Conservation (phyloP, 2,329 filamentous ascomycete genomes). For the Xylaria sp. region DNA sequence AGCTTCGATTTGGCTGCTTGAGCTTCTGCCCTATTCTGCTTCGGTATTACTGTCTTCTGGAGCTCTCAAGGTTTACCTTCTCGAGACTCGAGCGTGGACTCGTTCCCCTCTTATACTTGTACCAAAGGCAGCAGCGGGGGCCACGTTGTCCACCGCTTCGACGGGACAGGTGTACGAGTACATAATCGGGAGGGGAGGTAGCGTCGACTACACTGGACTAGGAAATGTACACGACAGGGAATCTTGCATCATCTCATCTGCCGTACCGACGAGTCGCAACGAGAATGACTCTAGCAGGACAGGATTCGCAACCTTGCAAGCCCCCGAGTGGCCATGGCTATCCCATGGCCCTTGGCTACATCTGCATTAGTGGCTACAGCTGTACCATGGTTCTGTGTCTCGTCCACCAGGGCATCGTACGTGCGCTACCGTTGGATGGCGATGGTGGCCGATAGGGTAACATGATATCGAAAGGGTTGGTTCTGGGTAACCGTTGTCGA, state of each 20-base stretch:
- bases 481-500: not conserved
- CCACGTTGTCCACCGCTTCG: no score
- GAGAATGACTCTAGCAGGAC: not conserved
- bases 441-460: not conserved
- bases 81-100: no score
- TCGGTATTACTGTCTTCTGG: no score
- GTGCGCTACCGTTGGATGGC: not conserved
- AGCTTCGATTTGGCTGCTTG: no score
- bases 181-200: not conserved
- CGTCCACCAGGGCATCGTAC: not conserved
- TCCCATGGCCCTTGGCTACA: not conserved
- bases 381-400: not conserved
- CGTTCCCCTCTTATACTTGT: no score
- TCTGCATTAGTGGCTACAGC: not conserved
- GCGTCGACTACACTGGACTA: not conserved
- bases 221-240: conserved; percentile 1
- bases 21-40: no score
- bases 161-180: no score
- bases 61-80: no score
- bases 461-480: not conserved
- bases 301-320: conserved; percentile 10
- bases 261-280: conserved; percentile 13
- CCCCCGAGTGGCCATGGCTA: not conserved
- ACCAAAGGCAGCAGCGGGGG: no score
- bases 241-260: conserved; percentile 21